Evolutionary conservation across 768 basidiomycete species (phyloP).

Genomic region (Leucosporidium creatinivorum): DNA sequence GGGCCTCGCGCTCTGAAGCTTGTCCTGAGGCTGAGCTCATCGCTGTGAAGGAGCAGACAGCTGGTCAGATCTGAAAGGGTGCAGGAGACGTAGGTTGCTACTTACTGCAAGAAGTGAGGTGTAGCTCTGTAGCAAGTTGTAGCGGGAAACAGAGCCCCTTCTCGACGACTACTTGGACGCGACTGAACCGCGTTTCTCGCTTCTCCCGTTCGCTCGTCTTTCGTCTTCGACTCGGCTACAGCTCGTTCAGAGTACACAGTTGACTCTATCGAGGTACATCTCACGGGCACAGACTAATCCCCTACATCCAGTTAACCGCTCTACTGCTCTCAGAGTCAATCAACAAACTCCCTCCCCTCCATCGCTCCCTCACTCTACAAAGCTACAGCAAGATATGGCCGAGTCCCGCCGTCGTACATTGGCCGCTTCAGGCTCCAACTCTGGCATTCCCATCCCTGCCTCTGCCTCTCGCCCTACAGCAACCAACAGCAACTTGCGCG

Average conservation of each 20-base stretch:
- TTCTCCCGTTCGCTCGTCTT: neutral
- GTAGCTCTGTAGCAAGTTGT: neutral
- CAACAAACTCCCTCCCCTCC: slow-evolving; percentile 5
- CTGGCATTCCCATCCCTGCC: slow-evolving; percentile 21
- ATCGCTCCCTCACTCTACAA: neutral
- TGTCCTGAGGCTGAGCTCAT: neutral
- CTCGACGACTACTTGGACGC: neutral
- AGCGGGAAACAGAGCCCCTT: neutral
- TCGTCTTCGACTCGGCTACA: neutral
- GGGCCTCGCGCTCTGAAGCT: neutral
- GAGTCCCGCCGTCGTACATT: slow-evolving; percentile 22
- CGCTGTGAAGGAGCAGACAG: neutral
- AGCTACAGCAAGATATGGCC: slow-evolving; percentile 9
- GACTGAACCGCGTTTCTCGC: neutral
- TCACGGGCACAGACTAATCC: neutral
- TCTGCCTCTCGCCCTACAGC: slow-evolving; percentile 23
- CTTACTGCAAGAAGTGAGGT: neutral
- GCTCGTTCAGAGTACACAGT: neutral
- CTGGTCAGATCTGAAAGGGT: neutral
- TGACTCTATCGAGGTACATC: neutral
- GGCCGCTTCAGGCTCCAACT: neutral
- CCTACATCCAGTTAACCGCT: neutral
- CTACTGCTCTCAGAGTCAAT: neutral
- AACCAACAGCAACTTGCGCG: slow-evolving; percentile 19
- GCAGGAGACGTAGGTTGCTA: neutral